Evolutionary conservation across 208 protist genomes (phyloP).

Genomic region (Strigomonas galati): DNA sequence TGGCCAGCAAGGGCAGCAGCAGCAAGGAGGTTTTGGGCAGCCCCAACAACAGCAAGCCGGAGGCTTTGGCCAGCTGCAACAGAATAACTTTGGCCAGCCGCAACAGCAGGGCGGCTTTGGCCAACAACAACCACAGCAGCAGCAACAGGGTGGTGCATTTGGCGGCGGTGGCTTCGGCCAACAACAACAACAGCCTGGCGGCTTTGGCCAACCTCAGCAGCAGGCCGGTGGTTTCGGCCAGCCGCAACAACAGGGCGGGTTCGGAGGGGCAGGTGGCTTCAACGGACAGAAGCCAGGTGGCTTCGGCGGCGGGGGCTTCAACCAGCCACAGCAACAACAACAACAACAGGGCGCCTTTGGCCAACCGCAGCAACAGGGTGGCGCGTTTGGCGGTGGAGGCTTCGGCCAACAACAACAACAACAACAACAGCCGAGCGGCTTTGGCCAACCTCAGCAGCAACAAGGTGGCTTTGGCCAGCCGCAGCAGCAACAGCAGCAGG

Average conservation of each 20-base stretch:
- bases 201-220: conserved; percentile 41
- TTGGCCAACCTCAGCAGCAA: conserved; percentile 19
- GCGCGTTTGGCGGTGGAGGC: too few species aligned
- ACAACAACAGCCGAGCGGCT: conserved; percentile 5
- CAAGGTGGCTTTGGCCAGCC: conserved; percentile 38
- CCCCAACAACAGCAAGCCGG: conserved; percentile 11
- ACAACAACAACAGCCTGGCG: conserved; percentile 23
- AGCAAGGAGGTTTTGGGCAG: conserved; percentile 34
- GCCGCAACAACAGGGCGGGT: conserved; percentile 10
- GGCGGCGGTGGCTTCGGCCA: conserved; percentile 50
- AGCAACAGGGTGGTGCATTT: too few species aligned
- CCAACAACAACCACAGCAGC: conserved; percentile 10
- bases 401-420: too few species aligned
- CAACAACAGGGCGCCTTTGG: conserved; percentile 7
- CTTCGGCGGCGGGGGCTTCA: background rate
- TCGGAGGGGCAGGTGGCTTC: conserved; percentile 5
- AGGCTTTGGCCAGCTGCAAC: conserved; percentile 28
- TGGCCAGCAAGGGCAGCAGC: conserved; percentile 25
- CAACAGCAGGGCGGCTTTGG: conserved; percentile 19
- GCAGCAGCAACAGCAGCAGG: conserved; percentile 4
- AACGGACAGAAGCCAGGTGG: background rate
- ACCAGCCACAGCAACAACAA: conserved; percentile 5
- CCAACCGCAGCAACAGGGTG: conserved; percentile 5
- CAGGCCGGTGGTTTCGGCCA: conserved; percentile 19
- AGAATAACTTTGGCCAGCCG: conserved; percentile 13